Evolutionary conservation across 805 yeast species (phyloP).

Genomic region (Lachancea kluyveri): DNA sequence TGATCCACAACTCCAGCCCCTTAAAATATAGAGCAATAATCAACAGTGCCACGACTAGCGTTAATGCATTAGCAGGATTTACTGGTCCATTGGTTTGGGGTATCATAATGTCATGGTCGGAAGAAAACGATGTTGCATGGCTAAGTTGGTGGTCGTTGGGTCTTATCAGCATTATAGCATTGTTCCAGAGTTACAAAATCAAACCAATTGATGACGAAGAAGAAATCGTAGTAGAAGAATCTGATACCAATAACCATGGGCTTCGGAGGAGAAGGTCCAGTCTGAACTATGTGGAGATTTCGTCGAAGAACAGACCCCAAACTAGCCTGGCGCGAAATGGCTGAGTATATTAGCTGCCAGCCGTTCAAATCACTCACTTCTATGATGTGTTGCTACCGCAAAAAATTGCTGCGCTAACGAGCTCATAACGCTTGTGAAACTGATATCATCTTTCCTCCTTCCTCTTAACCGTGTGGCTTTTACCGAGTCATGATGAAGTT

Average conservation of each 20-base stretch:
- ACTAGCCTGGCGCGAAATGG: too few species aligned
- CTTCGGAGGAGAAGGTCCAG: neutral
- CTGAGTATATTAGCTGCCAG: too few species aligned
- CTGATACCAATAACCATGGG: neutral
- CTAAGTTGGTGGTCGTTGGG: constrained; percentile 31
- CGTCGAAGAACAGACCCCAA: too few species aligned
- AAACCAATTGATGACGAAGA: constrained; percentile 24
- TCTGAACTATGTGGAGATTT: neutral
- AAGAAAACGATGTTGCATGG: constrained; percentile 27
- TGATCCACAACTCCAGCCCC: constrained; percentile 50
- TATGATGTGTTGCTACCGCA: too few species aligned
- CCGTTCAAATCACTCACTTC: too few species aligned
- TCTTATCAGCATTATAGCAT: constrained; percentile 22
- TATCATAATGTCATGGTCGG: constrained; percentile 34
- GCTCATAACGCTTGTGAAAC: too few species aligned
- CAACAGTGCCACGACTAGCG: constrained; percentile 51
- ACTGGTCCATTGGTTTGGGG: constrained; percentile 57
- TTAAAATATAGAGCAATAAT: constrained; percentile 51
- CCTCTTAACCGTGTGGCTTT: too few species aligned
- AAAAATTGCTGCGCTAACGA: too few species aligned
- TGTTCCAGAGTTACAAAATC: constrained; percentile 26
- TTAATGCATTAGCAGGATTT: constrained; percentile 49
- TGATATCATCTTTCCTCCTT: too few species aligned
- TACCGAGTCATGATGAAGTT: too few species aligned
- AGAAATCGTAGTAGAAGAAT: constrained; percentile 12